These are phyloP conservation scores for Fusarium concolor DNA, from an alignment of 2,329 filamentous ascomycete species.

Conservation along the genomic window DNA sequence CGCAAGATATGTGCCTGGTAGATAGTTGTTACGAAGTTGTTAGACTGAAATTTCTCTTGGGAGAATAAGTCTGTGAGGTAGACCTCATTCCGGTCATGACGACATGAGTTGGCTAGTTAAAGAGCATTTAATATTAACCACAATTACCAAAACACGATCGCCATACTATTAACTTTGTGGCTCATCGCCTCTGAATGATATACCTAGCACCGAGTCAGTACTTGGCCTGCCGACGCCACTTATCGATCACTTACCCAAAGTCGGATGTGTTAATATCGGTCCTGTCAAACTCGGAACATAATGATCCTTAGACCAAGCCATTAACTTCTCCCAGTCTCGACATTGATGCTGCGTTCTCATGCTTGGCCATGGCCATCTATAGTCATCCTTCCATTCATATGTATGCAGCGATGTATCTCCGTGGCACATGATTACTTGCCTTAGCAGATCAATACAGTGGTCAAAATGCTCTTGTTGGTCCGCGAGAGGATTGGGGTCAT, in stretches of 20 bases:
- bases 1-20: no score
- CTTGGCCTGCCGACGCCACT: no score
- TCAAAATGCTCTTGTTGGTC: slow-evolving; percentile 14
- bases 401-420: slow-evolving; percentile 12
- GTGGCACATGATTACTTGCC: slow-evolving; percentile 14
- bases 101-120: no score
- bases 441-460: slow-evolving; percentile 12
- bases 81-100: no score
- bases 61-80: no score
- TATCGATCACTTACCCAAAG: neutral
- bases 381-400: slow-evolving; percentile 6
- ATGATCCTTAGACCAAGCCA: slow-evolving; percentile 8
- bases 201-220: neutral
- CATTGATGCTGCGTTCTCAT: slow-evolving; percentile 11
- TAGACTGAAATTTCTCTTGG: no score
- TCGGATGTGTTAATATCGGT: slow-evolving; percentile 5
- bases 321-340: slow-evolving; percentile 4
- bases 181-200: neutral
- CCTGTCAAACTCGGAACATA: slow-evolving; percentile 4
- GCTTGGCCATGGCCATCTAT: slow-evolving; percentile 15
- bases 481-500: slow-evolving; percentile 10
- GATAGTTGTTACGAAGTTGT: no score
- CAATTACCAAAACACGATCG: no score
- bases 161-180: neutral
- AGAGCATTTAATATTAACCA: no score